Evolutionary conservation across 345 rosid species (phyloP), one percentile per base, ranked within the genome.

Genomic region (Durio zibethinus): DNA sequence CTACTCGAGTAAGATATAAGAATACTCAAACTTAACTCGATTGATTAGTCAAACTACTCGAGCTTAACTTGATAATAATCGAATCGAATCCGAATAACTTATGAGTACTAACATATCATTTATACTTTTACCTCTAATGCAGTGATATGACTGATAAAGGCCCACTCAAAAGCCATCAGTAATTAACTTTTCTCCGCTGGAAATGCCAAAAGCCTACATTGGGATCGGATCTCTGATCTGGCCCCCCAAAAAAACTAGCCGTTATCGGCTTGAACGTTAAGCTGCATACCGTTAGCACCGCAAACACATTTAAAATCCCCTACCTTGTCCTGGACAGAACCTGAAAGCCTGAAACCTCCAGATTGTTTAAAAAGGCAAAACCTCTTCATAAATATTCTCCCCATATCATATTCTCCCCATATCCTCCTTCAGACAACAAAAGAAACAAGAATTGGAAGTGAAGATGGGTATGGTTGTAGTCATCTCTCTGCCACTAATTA

Each of bases 381-480:
- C n/a, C 12, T 29, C 25, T 6, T 4, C 27, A 70, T 29, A 70
- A 71, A 18, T 31, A 31, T 31, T 10, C 43, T 27, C 61, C 25
- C 4, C 18, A 1, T 11, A 18, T 9, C 23, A 18, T 31, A 31
- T 31, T 10, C 43, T 27, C 61, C 25, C 4, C 18, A 1, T 11
- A 18, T 9, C 23, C 60, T 10, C 45, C 33, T 72, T 72, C 61
- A 72, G 45, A 52, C 75, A 52, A 47, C 2, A 5, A n/a, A 38
- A 67, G 4, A 27, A 47, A 69, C 73, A 25, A 29, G 11, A 43
- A 23, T 20, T 50, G 15, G 54, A 31, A 50, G 40, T 9, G 27
- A 85, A 83, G 79, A 92, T 92, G 98, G 98, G 94, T 67, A 60
- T 90, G 91, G 94, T 92, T 5, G 87, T 92, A 72, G 94, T 91